Base-by-base conservation (phyloP, 495 filamentous ascomycete genomes). In the Xylaria sp. region DNA sequence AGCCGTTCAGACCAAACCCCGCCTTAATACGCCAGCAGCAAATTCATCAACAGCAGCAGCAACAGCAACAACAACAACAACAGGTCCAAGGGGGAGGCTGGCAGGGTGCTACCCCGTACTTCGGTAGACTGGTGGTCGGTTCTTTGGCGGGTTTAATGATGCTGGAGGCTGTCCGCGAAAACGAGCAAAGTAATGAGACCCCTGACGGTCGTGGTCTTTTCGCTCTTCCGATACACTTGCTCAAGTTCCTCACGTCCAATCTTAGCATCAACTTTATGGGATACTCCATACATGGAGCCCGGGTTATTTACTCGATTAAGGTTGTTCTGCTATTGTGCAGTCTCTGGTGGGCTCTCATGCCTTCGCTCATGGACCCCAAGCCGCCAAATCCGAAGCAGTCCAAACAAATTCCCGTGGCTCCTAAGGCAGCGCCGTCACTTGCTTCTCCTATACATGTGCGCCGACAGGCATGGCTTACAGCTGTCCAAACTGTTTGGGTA, bases 401-500 rank as follows among this genome's bases (percentile, higher is more conserved):
- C 33, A 79, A 85, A 67, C 75, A 75, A 37, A 70, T 63, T 29
- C 63, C 74, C 55, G 74, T 83, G 31, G 83, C 77, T 53, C 80
- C 85, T 61, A 80, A 80, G 72, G 87, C 85, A 43, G 88, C 84
- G 63, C 92, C 91, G 1, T 93, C 92, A 3, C 84, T 92, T 17
- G 91, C 93, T 17, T 95, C 94, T 2, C 90, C 95, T 8, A 91
- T 95, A 62, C 92, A 95, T 71, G 93, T 97, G 63, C 90, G 94
- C 62, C 88, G 91, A 70, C 92, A 93, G 76, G 95, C 95, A 37
- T 98, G 95, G 94, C 89, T 97, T 61, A 98, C 95, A 2, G 95
- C 95, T 5, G 90, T 98, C 71, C 95, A 98, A 81, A 93, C 92
- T 26, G 93, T 97, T 17, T 97, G 94, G 85, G 92, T 98, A n/a